A percentile compares a stretch with the other conserved stretches of the same genome.
These are phyloP conservation scores for Phialophora tarda DNA, from an alignment of 2,329 filamentous ascomycete genomes.

Conservation along the genomic window DNA sequence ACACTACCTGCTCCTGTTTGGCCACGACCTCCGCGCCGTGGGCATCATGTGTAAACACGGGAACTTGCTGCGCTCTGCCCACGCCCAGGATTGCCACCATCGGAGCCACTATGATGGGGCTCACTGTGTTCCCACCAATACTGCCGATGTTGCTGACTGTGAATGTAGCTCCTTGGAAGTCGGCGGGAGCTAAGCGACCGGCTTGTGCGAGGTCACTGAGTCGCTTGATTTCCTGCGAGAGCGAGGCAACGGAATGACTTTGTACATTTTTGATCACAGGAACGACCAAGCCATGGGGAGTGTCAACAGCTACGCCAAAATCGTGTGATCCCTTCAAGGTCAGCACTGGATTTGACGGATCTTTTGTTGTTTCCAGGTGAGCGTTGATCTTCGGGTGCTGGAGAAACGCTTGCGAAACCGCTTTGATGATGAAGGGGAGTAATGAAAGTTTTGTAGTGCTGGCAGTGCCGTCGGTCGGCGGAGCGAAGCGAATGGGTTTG, in stretches of 20 bases:
- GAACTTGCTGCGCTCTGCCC: constrained; percentile 77
- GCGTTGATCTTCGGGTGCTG: constrained; percentile 87
- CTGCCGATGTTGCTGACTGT: constrained; percentile 96
- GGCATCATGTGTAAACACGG: constrained; percentile 68
- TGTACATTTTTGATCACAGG: constrained; percentile 88
- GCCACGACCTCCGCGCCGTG: constrained; percentile 61
- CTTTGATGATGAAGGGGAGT: constrained; percentile 94
- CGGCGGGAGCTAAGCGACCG: constrained; percentile 74
- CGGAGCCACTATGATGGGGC: constrained; percentile 84
- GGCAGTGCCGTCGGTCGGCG: constrained; percentile 61
- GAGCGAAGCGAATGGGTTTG: constrained; percentile 57
- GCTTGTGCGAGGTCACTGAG: constrained; percentile 73
- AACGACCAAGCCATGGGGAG: constrained; percentile 82
- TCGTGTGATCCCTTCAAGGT: constrained; percentile 84
- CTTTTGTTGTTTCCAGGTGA: constrained; percentile 68
- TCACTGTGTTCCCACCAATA: constrained; percentile 88
- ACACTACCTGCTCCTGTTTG: constrained; percentile 79
- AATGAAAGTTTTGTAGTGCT: constrained; percentile 72
- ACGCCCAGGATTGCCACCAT: constrained; percentile 71
- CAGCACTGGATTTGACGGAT: constrained; percentile 71
- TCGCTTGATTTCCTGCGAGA: constrained; percentile 75
- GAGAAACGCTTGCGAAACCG: constrained; percentile 80
- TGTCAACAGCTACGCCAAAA: constrained; percentile 94
- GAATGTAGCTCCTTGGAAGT: constrained; percentile 86
- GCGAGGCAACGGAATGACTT: constrained; percentile 73